Conservation (phyloP, 2,329 filamentous ascomycete genomes). For the Pseudogymnoascus sp. region DNA sequence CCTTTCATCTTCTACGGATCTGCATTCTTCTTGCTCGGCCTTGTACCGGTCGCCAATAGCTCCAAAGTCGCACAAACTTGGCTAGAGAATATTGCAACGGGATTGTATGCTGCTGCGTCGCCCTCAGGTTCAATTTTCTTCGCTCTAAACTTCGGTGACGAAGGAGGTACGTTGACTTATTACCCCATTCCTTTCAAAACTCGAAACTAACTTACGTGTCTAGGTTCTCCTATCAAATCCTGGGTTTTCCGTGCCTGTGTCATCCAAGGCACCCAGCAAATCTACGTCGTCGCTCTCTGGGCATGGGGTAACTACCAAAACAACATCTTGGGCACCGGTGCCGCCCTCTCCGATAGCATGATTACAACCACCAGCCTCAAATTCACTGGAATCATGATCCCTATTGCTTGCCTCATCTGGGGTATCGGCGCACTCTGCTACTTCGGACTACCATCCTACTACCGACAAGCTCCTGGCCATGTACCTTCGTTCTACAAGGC, state of each 20-base stretch:
- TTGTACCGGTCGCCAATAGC: conserved; percentile 46
- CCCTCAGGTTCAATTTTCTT: conserved; percentile 59
- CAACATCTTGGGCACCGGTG: conserved; percentile 17
- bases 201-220: not conserved
- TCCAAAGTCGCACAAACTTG: conserved; percentile 36
- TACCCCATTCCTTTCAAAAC: not conserved
- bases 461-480: conserved; percentile 55
- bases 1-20: conserved; percentile 58
- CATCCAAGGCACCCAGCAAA: conserved; percentile 60
- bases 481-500: conserved; percentile 60
- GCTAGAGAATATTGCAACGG: conserved; percentile 55
- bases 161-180: conserved; percentile 38
- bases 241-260: conserved; percentile 62
- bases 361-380: conserved; percentile 8
- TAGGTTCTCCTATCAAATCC: conserved; percentile 46
- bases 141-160: conserved; percentile 59
- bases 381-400: conserved; percentile 44
- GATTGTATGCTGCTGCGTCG: conserved; percentile 54
- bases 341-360: conserved; percentile 34
- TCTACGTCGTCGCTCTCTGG: conserved; percentile 59
- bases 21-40: conserved; percentile 56
- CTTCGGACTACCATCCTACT: conserved; percentile 59
- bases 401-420: conserved; percentile 52
- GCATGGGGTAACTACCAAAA: conserved; percentile 56
- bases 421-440: conserved; percentile 47